Percentiles rank a stretch among this genome's conserved stretches.
These are phyloP conservation scores for Amylostereum chailletii DNA, from an alignment of 1,284 basidiomycete genomes.

Conservation along the genomic window DNA sequence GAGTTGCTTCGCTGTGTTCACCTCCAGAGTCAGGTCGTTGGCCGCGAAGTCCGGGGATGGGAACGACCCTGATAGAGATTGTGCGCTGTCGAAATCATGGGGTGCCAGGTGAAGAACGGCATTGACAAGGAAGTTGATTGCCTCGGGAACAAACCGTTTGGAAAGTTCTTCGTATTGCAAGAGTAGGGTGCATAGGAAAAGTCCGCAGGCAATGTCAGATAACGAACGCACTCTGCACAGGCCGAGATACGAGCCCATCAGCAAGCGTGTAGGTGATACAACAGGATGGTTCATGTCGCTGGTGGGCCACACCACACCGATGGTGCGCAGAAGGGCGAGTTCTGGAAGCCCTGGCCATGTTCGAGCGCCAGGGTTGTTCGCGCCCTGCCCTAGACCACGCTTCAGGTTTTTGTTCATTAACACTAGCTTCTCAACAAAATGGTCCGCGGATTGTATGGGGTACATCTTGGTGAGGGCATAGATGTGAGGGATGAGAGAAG, in stretches of 20 bases:
- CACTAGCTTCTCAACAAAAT: conserved; percentile 77
- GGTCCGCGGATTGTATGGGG: conserved; percentile 71
- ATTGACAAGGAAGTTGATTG: conserved; percentile 74
- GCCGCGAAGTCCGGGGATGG: conserved; percentile 67
- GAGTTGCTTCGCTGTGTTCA: conserved; percentile 31
- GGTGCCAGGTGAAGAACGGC: conserved; percentile 69
- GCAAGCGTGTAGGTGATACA: conserved; percentile 75
- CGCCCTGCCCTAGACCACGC: conserved; percentile 73
- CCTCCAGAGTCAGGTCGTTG: conserved; percentile 31
- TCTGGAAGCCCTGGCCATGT: conserved; percentile 89
- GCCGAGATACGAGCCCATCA: conserved; percentile 89
- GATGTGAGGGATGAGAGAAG: conserved; percentile 76
- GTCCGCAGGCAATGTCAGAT: conserved; percentile 73
- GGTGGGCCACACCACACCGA: conserved; percentile 85
- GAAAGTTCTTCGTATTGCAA: conserved; percentile 79
- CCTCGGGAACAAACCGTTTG: conserved; percentile 87
- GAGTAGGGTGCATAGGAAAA: conserved; percentile 85
- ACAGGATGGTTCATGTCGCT: conserved; percentile 93
- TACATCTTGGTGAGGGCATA: conserved; percentile 75
- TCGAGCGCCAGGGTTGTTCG: conserved; percentile 54
- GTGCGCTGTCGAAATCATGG: conserved; percentile 36
- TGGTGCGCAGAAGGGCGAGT: conserved; percentile 72
- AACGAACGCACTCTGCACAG: conserved; percentile 74
- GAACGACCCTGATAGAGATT: conserved; percentile 55
- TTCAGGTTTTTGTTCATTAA: conserved; percentile 95